phyloP scores from a whole-genome alignment of 345 rosid species.

The Eucalyptus melliodora region DNA sequence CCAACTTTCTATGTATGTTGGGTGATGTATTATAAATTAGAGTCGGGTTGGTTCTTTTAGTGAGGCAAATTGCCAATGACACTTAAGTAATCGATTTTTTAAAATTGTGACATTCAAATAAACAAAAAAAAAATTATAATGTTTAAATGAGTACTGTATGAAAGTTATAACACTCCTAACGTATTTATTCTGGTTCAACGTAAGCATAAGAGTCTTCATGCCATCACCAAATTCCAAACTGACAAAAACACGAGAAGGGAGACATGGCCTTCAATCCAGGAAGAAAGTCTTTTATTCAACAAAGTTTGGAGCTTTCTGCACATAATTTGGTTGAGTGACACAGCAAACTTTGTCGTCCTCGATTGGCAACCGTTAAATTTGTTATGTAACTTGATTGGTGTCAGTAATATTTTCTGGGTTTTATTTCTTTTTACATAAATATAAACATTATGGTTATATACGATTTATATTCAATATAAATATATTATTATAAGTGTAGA shows the following conservation, averaged over 20 bases:
- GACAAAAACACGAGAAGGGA: not conserved
- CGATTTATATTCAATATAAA: too few species aligned
- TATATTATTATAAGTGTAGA: rapidly evolving
- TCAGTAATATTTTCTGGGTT: not conserved
- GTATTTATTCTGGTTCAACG: rapidly evolving
- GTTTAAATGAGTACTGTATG: rapidly evolving
- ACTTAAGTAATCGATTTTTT: too few species aligned
- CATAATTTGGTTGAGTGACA: not conserved
- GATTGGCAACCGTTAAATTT: not conserved
- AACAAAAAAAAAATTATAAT: too few species aligned
- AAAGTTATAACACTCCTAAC: rapidly evolving
- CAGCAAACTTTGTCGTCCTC: not conserved
- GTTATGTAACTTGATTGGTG: not conserved
- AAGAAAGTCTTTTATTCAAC: not conserved
- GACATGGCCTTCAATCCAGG: not conserved
- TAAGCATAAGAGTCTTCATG: not conserved
- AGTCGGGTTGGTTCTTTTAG: rapidly evolving
- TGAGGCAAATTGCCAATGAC: rapidly evolving
- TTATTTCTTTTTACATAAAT: not conserved
- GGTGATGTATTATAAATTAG: not conserved
- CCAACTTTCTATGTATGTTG: rapidly evolving
- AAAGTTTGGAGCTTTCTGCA: not conserved
- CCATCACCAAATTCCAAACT: not conserved
- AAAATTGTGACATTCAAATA: rapidly evolving
- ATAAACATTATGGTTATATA: not conserved